Evolutionary conservation across 306 rosid genomes (phyloP), one percentile per base, ranked within the genome.

Genomic region (Casuarina glauca): DNA sequence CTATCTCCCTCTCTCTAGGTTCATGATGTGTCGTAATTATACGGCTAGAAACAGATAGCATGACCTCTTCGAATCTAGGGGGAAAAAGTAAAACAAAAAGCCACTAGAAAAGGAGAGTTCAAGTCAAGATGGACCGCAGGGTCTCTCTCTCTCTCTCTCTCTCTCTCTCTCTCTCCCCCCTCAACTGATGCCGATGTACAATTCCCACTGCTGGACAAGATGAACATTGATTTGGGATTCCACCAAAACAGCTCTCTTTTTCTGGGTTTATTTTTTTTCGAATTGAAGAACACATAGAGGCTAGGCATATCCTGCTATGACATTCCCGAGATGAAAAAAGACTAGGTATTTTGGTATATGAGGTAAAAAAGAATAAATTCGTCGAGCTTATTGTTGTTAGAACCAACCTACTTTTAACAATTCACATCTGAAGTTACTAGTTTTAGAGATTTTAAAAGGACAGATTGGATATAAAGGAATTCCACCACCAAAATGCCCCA

Each of bases 391-490:
- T 76, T 68, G 72, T 17, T 55, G 19, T 69, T 17, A 49, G 84
- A 82, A 84, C 83, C 87, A 80, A 79, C 83, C 87, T 35, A n/a
- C 16, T 64, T 67, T 46, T 69, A 68, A 54, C 67, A 26, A 81
- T 50, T 79, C 75, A 68, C 67, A 13, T 35, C n/a, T 45, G 62
- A 78, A 43, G 54, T 74, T 76, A 16, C 72, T 68, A 19, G 58
- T 20, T 70, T 60, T n/a, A 45, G 71, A 57, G 72, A 74, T 72
- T 42, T 45, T 70, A 72, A 72, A 42, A 75, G 63, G 12, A 49
- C 66, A 54, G 10, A 58, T 75, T 72, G 73, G 78, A 87, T 57
- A 87, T 88, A 78, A 88, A 90, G 88, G 67, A 72, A 32, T 86
- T 73, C 85, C 84, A 83, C 83, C 78, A 73, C 81, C 73, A 70